These are phyloP conservation scores for Clonostachys solani DNA, from an alignment of 2,329 filamentous ascomycete species.

Conservation along the genomic window DNA sequence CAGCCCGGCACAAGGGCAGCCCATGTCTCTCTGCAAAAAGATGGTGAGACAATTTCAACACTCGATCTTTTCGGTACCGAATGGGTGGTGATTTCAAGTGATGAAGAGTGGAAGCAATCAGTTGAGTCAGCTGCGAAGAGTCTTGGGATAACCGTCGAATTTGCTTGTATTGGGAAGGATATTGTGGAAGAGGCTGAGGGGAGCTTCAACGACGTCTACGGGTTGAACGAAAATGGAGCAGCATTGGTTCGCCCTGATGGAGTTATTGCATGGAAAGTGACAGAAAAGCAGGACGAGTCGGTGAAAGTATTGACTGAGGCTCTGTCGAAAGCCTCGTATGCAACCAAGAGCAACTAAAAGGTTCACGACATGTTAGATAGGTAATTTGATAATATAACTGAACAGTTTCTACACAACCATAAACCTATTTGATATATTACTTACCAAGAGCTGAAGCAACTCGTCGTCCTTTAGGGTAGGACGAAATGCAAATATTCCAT, in stretches of 20 bases:
- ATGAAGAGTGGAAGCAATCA: not conserved
- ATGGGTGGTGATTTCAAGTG: not conserved
- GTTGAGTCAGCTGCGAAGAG: not conserved
- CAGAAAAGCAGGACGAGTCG: not conserved
- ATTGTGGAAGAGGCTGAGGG: not conserved
- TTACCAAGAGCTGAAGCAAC: too few species aligned
- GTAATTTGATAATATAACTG: too few species aligned
- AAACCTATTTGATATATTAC: too few species aligned
- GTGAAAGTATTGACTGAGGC: too few species aligned
- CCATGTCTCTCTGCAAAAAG: conserved; percentile 6
- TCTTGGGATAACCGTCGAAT: not conserved
- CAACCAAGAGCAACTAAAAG: too few species aligned
- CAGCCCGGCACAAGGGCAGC: conserved; percentile 13
- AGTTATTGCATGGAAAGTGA: not conserved
- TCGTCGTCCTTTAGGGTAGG: too few species aligned
- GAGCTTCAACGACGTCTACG: not conserved
- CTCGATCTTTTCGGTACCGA: not conserved
- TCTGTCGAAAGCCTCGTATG: too few species aligned
- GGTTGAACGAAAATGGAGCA: not conserved
- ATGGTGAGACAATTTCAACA: not conserved
- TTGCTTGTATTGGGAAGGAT: not conserved
- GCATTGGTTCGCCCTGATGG: not conserved
- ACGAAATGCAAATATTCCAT: too few species aligned
- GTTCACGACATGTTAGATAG: too few species aligned
- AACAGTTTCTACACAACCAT: too few species aligned